Evolutionary conservation across 495 filamentous ascomycete species (phyloP), one percentile per base, ranked within the genome.

Genomic region (Aspergillus taichungensis): DNA sequence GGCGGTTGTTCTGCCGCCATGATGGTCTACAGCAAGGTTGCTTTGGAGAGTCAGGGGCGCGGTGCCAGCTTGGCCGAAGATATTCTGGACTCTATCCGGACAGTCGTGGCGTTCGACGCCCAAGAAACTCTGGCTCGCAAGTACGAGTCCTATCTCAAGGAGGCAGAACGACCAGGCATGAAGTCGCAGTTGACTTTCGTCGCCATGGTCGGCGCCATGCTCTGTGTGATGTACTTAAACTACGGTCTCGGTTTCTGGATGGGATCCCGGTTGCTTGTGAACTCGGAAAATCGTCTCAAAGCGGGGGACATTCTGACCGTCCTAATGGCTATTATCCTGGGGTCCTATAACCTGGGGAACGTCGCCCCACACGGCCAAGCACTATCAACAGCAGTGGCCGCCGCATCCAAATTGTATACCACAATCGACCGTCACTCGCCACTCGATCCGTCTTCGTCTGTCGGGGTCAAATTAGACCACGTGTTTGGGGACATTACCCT

Each of bases 221-320:
- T 95, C 64, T 66, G 74, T 44, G 67, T 88, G 46, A 75, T 97
- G 46, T 95, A 89, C 56, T 63, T 92, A 30, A 92, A 90, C 64
- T 96, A 95, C 55, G 85, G 83, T n/a, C 75, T 98, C 35, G 83
- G 88, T 28, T 95, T 96, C 70, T 97, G 92, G 92, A 84, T 89
- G 72, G 92, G 92, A 6, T 87, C 83, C 42, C 72, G 77, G 32
- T 95, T 81, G 60, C 56, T 94, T 6, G 82, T 89, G 0, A 55
- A 74, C 2, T 80, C 79, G 3, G 70, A 80, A 6, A 32, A 30
- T n/a, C 30, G 40, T n/a, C 68, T 84, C 30, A 54, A 61, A 30
- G 62, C 77, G 3, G 69, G 67, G 30, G 56, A 69, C 46, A 50
- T 71, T 56, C 60, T 96, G 30, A 97, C 82, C 6, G 89, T 96